These are phyloP conservation scores for Staphylotrichum tortipilum DNA, from an alignment of 495 filamentous ascomycete species.

Conservation along the genomic window DNA sequence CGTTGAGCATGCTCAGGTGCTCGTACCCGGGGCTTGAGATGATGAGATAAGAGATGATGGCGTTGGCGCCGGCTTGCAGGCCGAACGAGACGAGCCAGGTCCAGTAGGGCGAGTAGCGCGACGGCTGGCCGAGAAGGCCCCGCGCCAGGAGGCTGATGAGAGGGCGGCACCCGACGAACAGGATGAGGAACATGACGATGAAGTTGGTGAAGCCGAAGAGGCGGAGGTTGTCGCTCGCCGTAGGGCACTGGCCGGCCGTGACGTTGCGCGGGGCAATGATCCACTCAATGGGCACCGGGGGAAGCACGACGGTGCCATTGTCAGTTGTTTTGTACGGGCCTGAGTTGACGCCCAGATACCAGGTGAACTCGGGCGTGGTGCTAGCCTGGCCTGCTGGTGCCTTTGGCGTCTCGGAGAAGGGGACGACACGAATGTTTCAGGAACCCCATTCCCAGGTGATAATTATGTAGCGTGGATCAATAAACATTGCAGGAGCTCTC, in stretches of 20 bases:
- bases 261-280: conserved; percentile 1
- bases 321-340: background rate
- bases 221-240: background rate
- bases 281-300: background rate
- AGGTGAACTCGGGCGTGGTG: background rate
- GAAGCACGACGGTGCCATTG: background rate
- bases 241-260: background rate
- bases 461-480: too few species aligned
- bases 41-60: background rate
- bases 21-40: background rate
- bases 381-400: background rate
- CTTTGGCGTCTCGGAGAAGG: background rate
- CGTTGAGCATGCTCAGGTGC: background rate
- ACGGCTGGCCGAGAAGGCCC: background rate
- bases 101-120: background rate
- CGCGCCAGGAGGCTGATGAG: background rate
- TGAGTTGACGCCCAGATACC: background rate
- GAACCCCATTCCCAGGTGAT: too few species aligned
- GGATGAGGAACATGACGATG: background rate
- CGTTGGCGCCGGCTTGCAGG: background rate
- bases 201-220: background rate
- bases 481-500: too few species aligned
- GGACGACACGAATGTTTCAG: background rate
- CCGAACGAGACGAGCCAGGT: background rate
- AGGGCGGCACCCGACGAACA: background rate